Percentiles rank a stretch among this genome's conserved stretches.
Conservation (phyloP, 2,329 filamentous ascomycete species). For the Sphaerulina populicola region DNA sequence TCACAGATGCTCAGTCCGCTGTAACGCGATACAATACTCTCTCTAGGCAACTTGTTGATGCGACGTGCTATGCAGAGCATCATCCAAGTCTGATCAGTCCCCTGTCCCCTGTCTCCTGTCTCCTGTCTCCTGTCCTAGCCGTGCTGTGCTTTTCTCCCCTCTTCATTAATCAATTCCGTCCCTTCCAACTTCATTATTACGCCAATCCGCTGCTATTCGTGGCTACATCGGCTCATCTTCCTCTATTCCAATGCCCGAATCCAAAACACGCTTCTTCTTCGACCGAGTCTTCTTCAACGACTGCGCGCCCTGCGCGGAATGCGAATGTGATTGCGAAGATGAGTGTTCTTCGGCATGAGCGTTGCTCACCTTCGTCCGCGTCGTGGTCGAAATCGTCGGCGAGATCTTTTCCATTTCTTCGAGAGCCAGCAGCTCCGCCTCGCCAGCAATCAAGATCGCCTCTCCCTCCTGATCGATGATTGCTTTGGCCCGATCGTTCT, state of each 20-base stretch:
- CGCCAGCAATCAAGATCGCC: conserved; percentile 19
- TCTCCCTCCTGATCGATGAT: conserved; percentile 22
- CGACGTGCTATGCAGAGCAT: background rate
- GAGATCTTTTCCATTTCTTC: conserved; percentile 23
- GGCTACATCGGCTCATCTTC: conserved; percentile 13
- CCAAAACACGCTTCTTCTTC: conserved; percentile 19
- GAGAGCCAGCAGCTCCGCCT: conserved; percentile 21
- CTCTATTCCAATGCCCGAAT: conserved; percentile 25
- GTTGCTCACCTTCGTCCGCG: background rate
- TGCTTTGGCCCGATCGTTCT: conserved; percentile 20
- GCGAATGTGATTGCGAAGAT: background rate
- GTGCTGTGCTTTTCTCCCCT: conserved; percentile 19
- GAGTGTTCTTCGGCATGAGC: background rate
- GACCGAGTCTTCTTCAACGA: conserved; percentile 6
- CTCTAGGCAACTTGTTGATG: background rate
- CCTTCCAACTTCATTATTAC: too few relatives aligned
- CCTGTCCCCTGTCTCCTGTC: conserved; percentile 40
- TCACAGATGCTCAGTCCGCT: background rate
- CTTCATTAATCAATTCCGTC: too few relatives aligned
- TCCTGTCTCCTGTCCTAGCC: conserved; percentile 41
- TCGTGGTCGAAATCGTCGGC: conserved; percentile 15
- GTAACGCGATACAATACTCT: background rate
- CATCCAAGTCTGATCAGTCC: conserved; percentile 27
- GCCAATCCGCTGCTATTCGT: background rate
- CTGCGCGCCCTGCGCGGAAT: background rate